Percentiles rank a stretch among this genome's conserved stretches.
Conservation (phyloP, 805 yeast species). For the Cyberlindnera xylosilytica region DNA sequence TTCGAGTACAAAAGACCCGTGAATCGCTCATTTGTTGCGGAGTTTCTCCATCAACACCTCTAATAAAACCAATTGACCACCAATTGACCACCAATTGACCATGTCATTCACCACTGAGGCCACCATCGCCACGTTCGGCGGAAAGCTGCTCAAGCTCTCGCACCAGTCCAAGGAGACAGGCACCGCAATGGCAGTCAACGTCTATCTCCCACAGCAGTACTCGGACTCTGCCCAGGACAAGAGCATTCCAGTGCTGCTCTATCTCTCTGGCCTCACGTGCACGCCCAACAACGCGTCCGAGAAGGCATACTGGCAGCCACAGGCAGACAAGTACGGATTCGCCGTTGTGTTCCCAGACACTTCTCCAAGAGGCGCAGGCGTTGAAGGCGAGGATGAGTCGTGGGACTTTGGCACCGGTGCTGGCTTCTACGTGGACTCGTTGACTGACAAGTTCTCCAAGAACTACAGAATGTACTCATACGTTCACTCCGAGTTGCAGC, state of each 20-base stretch:
- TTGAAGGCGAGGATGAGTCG: slow-evolving; percentile 75
- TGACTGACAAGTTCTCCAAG: slow-evolving; percentile 61
- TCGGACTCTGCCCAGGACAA: slow-evolving; percentile 22
- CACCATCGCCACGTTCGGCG: slow-evolving; percentile 55
- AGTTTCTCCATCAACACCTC: no score
- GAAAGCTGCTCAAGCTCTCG: slow-evolving; percentile 67
- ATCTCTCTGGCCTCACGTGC: slow-evolving; percentile 88
- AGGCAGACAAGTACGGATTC: slow-evolving; percentile 78
- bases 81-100: neutral
- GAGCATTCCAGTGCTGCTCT: slow-evolving; percentile 69
- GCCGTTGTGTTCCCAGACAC: slow-evolving; percentile 95
- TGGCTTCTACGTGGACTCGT: slow-evolving; percentile 89
- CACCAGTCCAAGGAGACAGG: slow-evolving; percentile 67
- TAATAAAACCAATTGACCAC: neutral
- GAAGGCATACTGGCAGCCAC: slow-evolving; percentile 83
- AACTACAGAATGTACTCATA: slow-evolving; percentile 88
- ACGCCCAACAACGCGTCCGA: slow-evolving; percentile 92
- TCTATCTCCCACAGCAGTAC: slow-evolving; percentile 68
- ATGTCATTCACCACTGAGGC: slow-evolving; percentile 26
- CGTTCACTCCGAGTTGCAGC: slow-evolving; percentile 64
- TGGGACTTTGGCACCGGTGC: slow-evolving; percentile 97
- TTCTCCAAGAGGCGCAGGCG: slow-evolving; percentile 82
- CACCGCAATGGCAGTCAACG: slow-evolving; percentile 79
- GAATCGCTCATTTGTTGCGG: no score
- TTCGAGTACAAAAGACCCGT: no score